These are phyloP conservation scores for Vanrija sp. DNA, from an alignment of 1,284 basidiomycete species.

Conservation along the genomic window DNA sequence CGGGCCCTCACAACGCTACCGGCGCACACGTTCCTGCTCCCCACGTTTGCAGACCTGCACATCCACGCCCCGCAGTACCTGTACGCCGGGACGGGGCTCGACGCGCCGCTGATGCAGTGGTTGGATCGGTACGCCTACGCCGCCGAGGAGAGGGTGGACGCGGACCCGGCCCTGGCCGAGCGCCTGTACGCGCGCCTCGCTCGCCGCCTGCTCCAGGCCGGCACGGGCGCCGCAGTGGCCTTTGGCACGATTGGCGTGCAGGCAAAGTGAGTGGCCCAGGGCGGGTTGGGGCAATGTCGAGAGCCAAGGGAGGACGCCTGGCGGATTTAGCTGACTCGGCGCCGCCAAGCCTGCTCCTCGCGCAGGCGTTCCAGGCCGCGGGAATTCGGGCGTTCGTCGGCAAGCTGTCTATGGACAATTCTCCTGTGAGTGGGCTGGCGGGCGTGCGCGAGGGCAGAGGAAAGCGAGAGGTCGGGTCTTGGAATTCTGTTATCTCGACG, in stretches of 20 bases:
- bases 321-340: not conserved
- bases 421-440: conserved; percentile 32
- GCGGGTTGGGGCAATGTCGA: not conserved
- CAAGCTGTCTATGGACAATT: conserved; percentile 79
- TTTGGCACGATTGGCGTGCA: conserved; percentile 76
- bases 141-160: conserved; percentile 70
- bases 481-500: no score
- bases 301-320: not conserved
- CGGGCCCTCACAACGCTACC: not conserved
- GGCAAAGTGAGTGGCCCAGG: conserved; percentile 64
- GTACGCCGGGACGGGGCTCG: conserved; percentile 76
- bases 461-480: no score
- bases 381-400: conserved; percentile 74
- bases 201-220: conserved; percentile 60
- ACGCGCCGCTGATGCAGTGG: conserved; percentile 79
- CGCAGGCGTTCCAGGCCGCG: conserved; percentile 62
- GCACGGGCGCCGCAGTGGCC: conserved; percentile 68
- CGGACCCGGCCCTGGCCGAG: conserved; percentile 58
- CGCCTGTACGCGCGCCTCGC: conserved; percentile 65
- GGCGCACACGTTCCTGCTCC: conserved; percentile 62
- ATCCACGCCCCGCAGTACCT: conserved; percentile 81
- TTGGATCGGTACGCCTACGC: conserved; percentile 69
- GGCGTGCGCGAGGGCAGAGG: no score
- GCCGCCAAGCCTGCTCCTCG: conserved; percentile 62
- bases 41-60: conserved; percentile 74